phyloP scores from a whole-genome alignment of 805 yeast genomes.

The Monosporozyma aerobia region DNA sequence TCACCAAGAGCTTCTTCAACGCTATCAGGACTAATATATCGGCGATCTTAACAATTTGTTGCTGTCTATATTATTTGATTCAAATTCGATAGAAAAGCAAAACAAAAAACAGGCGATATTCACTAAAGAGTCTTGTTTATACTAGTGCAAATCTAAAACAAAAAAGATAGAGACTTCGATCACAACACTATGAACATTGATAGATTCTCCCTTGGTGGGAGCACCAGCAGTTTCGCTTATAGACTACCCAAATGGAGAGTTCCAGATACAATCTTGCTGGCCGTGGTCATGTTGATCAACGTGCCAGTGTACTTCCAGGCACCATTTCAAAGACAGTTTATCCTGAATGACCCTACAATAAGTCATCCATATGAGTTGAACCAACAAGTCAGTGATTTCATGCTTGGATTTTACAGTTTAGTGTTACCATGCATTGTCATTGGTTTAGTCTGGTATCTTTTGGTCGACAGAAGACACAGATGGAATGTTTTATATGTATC shows the following conservation, averaged over 20 bases:
- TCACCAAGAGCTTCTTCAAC: neutral
- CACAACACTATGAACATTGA: conserved; percentile 15
- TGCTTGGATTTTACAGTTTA: conserved; percentile 46
- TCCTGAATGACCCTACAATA: conserved; percentile 63
- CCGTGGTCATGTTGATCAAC: conserved; percentile 26
- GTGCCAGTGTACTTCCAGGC: conserved; percentile 28
- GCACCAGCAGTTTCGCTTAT: conserved; percentile 10
- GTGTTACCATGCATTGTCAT: conserved; percentile 42
- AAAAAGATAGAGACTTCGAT: neutral
- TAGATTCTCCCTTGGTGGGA: conserved; percentile 18
- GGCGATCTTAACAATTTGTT: neutral
- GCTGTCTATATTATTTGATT: neutral
- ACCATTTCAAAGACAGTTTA: conserved; percentile 77
- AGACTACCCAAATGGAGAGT: conserved; percentile 32
- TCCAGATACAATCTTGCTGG: conserved; percentile 30
- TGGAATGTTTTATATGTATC: conserved; percentile 55
- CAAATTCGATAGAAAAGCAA: neutral
- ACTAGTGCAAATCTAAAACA: neutral
- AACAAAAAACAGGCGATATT: too few species aligned
- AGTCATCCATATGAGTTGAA: conserved; percentile 71
- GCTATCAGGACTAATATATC: neutral
- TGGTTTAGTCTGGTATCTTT: conserved; percentile 21
- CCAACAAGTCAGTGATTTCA: conserved; percentile 58
- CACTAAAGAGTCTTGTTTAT: neutral
- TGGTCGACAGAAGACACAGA: conserved; percentile 42